Conservation (phyloP, 2,329 filamentous ascomycete species). For the Didymella keratinophila region DNA sequence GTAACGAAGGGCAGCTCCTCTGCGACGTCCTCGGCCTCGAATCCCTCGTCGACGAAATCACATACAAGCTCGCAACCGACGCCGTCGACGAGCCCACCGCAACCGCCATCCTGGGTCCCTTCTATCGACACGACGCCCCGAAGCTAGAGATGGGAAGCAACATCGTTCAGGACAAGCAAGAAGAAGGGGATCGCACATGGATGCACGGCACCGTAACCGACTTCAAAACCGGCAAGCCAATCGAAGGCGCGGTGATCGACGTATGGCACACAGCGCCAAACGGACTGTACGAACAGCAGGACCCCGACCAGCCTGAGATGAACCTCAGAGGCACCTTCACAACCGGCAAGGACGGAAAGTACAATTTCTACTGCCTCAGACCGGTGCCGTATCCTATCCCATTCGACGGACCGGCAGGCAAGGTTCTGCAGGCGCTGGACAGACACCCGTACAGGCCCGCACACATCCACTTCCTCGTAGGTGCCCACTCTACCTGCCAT, state of each 20-base stretch:
- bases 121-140: conserved; percentile 79
- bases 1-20: conserved; percentile 69
- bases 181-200: conserved; percentile 62
- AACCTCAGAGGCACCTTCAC: conserved; percentile 77
- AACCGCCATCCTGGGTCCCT: conserved; percentile 83
- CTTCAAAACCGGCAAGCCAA: conserved; percentile 68
- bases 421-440: conserved; percentile 65
- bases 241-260: conserved; percentile 73
- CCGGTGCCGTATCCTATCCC: conserved; percentile 62
- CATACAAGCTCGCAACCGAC: conserved; percentile 68
- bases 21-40: conserved; percentile 67
- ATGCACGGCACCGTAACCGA: conserved; percentile 70
- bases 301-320: conserved; percentile 72
- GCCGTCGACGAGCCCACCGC: conserved; percentile 65
- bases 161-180: conserved; percentile 63
- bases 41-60: conserved; percentile 78
- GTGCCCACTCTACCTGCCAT: conserved; percentile 19
- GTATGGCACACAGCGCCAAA: conserved; percentile 84
- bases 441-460: conserved; percentile 68
- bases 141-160: conserved; percentile 72
- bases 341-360: conserved; percentile 71
- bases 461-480: conserved; percentile 69
- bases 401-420: conserved; percentile 66
- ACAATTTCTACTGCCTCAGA: conserved; percentile 57
- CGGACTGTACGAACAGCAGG: conserved; percentile 73